phyloP scores from a whole-genome alignment of 2,329 filamentous ascomycete genomes.

The Karstenula rhodostoma region DNA sequence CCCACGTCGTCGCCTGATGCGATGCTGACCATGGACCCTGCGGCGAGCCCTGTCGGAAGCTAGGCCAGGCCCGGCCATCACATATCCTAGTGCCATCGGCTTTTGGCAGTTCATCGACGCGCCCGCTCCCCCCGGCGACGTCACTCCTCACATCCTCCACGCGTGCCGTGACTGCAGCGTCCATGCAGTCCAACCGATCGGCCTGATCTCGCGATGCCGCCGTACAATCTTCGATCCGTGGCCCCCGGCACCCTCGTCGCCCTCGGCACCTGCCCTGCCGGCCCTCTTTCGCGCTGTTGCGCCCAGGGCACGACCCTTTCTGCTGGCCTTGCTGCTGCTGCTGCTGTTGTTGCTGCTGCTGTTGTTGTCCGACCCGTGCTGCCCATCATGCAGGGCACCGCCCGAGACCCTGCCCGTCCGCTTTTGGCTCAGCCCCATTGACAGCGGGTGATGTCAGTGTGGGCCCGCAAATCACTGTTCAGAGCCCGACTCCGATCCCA shows the following conservation, averaged over 20 bases:
- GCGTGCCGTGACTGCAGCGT: too few species aligned
- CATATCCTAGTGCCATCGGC: slow-evolving; percentile 6
- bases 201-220: neutral
- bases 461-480: slow-evolving; percentile 15
- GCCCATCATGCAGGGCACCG: neutral
- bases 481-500: slow-evolving; percentile 9
- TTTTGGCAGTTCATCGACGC: slow-evolving; percentile 5
- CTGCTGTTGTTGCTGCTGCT: neutral
- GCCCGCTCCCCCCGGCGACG: neutral
- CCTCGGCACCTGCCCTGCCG: neutral
- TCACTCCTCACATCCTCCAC: slow-evolving; percentile 5
- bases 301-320: neutral
- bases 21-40: slow-evolving; percentile 2
- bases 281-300: neutral
- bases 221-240: slow-evolving; percentile 6
- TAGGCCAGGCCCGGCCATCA: neutral
- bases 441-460: slow-evolving; percentile 17
- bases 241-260: neutral
- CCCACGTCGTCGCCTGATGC: neutral
- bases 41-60: slow-evolving; percentile 2
- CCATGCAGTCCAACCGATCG: slow-evolving; percentile 15
- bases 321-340: neutral
- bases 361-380: neutral
- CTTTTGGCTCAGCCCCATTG: neutral
- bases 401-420: neutral